Conservation (phyloP, 805 yeast species). For the Candida qinlingensis region DNA sequence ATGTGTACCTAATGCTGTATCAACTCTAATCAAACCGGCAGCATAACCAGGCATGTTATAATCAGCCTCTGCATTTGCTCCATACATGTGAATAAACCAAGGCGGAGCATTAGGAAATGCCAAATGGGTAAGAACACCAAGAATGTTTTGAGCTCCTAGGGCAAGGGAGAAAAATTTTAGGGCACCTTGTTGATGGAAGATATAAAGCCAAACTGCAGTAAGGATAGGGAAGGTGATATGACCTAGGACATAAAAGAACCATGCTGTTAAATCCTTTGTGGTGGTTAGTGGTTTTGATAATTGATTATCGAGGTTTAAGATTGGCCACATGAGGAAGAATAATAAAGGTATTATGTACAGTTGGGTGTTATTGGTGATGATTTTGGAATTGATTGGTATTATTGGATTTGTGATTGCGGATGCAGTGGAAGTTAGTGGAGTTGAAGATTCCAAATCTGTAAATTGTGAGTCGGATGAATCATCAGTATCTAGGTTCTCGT, state of each 20-base stretch:
- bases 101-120: constrained; percentile 70
- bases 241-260: constrained; percentile 57
- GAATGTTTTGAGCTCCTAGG: constrained; percentile 54
- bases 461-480: background rate
- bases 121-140: constrained; percentile 57
- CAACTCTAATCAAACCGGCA: constrained; percentile 66
- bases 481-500: constrained; percentile 16
- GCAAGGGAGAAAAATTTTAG: constrained; percentile 47
- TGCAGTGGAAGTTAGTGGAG: background rate
- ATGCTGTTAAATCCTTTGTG: constrained; percentile 48
- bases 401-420: background rate
- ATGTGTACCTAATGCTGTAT: constrained; percentile 56
- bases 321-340: constrained; percentile 40
- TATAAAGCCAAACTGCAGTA: constrained; percentile 57
- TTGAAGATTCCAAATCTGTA: background rate
- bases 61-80: constrained; percentile 47
- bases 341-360: constrained; percentile 29
- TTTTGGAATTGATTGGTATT: constrained; percentile 8
- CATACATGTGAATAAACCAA: constrained; percentile 62
- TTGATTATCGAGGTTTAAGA: constrained; percentile 41
- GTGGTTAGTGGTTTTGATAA: constrained; percentile 38
- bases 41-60: constrained; percentile 66
- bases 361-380: constrained; percentile 12
- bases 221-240: constrained; percentile 59
- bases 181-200: constrained; percentile 64